These are phyloP conservation scores for rapeseed (Brassica napus) DNA, from an alignment of 345 rosid species.

Conservation along the genomic window Da-Ae NC_063450.1:7742001-7742500, in stretches of 20 bases:
- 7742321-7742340: constrained; percentile 98
- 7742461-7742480: constrained; percentile 97
- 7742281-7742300: constrained; percentile 95
- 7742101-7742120: no score
- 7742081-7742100: no score
- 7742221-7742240: not conserved
- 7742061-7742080: not conserved
- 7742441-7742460: constrained; percentile 96
- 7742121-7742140: no score
- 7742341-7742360: constrained; percentile 98
- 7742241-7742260: constrained; percentile 84
- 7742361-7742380: constrained; percentile 94
- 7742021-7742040: not conserved
- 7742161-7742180: no score
- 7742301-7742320: constrained; percentile 97
- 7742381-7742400: constrained; percentile 97
- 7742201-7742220: no score
- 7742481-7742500: constrained; percentile 83
- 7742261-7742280: constrained; percentile 99
- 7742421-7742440: constrained; percentile 95
- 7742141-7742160: no score
- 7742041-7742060: not conserved
- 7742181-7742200: no score
- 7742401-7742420: constrained; percentile 94
- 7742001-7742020: not conserved